phyloP scores from a whole-genome alignment of 139 green algal species.

The Haematococcus sp. region DNA sequence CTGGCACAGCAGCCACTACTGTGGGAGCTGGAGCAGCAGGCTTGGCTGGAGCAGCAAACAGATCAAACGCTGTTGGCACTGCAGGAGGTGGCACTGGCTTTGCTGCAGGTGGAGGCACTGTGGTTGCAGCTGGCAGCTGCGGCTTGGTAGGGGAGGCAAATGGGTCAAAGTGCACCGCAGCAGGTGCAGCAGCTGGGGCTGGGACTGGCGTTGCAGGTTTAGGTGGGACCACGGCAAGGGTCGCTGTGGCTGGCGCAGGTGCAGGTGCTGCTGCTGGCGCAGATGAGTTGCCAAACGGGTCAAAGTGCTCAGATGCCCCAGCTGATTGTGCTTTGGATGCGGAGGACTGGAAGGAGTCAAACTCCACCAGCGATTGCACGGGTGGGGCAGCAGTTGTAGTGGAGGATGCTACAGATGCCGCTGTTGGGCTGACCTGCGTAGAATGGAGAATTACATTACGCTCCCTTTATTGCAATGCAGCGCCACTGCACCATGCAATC shows the following conservation, averaged over 20 bases:
- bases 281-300: slow-evolving; percentile 1
- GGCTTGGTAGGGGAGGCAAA: background rate
- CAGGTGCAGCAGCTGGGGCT: background rate
- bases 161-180: background rate
- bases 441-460: too few species aligned
- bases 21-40: background rate
- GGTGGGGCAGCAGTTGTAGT: background rate
- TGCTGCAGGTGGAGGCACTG: background rate
- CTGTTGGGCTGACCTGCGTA: background rate
- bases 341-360: too few species aligned
- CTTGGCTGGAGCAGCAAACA: too few species aligned
- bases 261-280: background rate
- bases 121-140: background rate
- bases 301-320: background rate
- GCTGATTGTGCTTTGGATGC: too few species aligned
- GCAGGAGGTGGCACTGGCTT: background rate
- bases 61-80: background rate
- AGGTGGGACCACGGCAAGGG: background rate
- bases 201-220: too few species aligned
- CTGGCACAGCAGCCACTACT: background rate
- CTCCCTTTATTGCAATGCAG: too few species aligned
- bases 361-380: background rate
- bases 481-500: too few species aligned
- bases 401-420: background rate
- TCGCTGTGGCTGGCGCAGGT: background rate